A percentile compares a stretch with the other conserved stretches of the same genome.
These are phyloP conservation scores for Penicillium sp. DNA, from an alignment of 2,329 filamentous ascomycete genomes.

Conservation along the genomic window DNA sequence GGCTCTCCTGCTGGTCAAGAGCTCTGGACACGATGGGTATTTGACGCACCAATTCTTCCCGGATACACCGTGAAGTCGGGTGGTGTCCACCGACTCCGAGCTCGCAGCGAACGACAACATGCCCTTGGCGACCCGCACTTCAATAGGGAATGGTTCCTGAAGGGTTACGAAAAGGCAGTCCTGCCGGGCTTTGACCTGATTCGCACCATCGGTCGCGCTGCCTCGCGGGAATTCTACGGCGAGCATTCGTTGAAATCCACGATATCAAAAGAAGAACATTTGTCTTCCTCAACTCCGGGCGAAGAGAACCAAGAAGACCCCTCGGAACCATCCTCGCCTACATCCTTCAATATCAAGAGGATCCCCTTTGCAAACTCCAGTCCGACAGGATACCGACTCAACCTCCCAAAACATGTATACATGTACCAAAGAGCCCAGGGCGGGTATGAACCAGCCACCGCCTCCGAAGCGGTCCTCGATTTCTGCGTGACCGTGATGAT, in stretches of 20 bases:
- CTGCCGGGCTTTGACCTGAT: slow-evolving; percentile 34
- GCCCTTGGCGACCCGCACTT: slow-evolving; percentile 24
- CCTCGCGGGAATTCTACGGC: neutral
- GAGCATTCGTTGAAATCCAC: too few species aligned
- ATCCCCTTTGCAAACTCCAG: neutral
- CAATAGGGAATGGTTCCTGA: slow-evolving; percentile 21
- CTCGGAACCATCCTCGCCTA: too few species aligned
- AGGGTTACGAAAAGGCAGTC: slow-evolving; percentile 26
- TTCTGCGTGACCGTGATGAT: slow-evolving; percentile 34
- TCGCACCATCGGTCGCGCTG: slow-evolving; percentile 34
- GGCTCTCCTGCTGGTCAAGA: slow-evolving; percentile 45
- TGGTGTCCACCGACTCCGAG: slow-evolving; percentile 26
- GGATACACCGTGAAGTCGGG: slow-evolving; percentile 21
- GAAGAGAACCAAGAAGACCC: too few species aligned
- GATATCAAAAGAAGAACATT: neutral
- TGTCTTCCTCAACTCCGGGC: too few species aligned
- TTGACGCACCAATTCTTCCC: neutral
- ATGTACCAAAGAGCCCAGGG: neutral
- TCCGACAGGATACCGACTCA: slow-evolving; percentile 1
- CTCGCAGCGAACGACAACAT: slow-evolving; percentile 19
- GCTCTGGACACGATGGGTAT: slow-evolving; percentile 47
- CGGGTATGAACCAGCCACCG: slow-evolving; percentile 15
- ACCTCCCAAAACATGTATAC: neutral
- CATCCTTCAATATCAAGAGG: neutral
- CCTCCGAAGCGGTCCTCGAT: slow-evolving; percentile 24